A percentile compares a stretch with the other conserved stretches of the same genome.
phyloP scores from a whole-genome alignment of 2,329 filamentous ascomycete species.

The Cladosporium sp. region DNA sequence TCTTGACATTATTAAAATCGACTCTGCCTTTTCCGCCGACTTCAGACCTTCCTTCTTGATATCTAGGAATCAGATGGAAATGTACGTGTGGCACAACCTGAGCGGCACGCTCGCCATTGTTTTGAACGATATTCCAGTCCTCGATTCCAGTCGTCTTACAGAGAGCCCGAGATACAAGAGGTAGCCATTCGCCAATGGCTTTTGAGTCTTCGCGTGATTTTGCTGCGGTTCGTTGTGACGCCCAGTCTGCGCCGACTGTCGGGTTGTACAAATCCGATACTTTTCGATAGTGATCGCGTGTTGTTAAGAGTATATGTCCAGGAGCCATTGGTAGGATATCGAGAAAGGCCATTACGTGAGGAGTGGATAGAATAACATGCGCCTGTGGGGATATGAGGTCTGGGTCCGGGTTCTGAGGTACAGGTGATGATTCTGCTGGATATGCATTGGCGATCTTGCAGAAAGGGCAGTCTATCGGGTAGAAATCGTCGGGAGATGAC shows the following conservation, averaged over 20 bases:
- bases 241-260: slow-evolving; percentile 16
- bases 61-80: slow-evolving; percentile 88
- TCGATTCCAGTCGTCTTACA: slow-evolving; percentile 62
- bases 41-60: slow-evolving; percentile 49
- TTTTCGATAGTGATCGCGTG: slow-evolving; percentile 71
- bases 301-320: slow-evolving; percentile 79
- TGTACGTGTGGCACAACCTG: slow-evolving; percentile 93
- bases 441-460: slow-evolving; percentile 53
- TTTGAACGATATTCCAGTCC: slow-evolving; percentile 97
- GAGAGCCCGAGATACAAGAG: slow-evolving; percentile 68
- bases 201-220: slow-evolving; percentile 21
- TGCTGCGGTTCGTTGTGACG: slow-evolving; percentile 14
- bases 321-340: slow-evolving; percentile 84
- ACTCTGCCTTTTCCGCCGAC: slow-evolving; percentile 46
- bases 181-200: slow-evolving; percentile 51
- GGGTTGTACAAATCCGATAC: slow-evolving; percentile 58
- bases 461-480: slow-evolving; percentile 51
- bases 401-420: slow-evolving; percentile 31
- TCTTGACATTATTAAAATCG: slow-evolving; percentile 43
- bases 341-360: slow-evolving; percentile 76
- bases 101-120: slow-evolving; percentile 81
- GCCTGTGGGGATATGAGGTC: slow-evolving; percentile 32
- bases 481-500: slow-evolving; percentile 28
- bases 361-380: slow-evolving; percentile 70
- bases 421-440: slow-evolving; percentile 28